Conservation (phyloP, 768 basidiomycete genomes). For the Podaxis sp. region DNA sequence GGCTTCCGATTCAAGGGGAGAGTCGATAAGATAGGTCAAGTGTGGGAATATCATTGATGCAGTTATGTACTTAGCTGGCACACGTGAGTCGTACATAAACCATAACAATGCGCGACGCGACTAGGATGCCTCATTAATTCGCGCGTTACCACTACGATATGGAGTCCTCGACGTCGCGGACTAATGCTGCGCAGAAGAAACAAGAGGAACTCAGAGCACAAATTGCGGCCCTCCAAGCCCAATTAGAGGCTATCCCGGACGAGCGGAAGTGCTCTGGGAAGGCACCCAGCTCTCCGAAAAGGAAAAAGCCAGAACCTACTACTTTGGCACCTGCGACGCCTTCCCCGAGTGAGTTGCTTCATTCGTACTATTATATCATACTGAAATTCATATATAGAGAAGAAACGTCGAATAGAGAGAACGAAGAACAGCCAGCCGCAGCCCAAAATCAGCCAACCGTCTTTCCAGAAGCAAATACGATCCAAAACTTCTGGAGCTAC, state of each 20-base stretch:
- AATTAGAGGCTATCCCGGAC: slow-evolving; percentile 43
- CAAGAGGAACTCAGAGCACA: slow-evolving; percentile 53
- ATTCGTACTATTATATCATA: not conserved
- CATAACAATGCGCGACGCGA: slow-evolving; percentile 21
- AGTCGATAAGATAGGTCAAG: slow-evolving; percentile 31
- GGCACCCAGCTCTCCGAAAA: slow-evolving; percentile 43
- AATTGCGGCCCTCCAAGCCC: slow-evolving; percentile 56
- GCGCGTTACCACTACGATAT: slow-evolving; percentile 30
- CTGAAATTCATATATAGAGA: slow-evolving; percentile 23
- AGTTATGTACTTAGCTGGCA: not conserved
- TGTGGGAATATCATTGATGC: not conserved
- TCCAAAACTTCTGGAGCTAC: slow-evolving; percentile 1
- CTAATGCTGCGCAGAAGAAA: slow-evolving; percentile 33
- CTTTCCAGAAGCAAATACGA: not conserved
- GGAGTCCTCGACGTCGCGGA: slow-evolving; percentile 54
- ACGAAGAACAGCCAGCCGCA: slow-evolving; percentile 13
- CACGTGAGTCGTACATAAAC: slow-evolving; percentile 5
- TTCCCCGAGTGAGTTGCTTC: slow-evolving; percentile 56
- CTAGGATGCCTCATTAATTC: not conserved
- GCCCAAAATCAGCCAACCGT: slow-evolving; percentile 6
- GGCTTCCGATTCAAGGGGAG: slow-evolving; percentile 7
- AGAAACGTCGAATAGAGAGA: slow-evolving; percentile 43
- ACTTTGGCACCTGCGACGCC: slow-evolving; percentile 60
- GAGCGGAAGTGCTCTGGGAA: slow-evolving; percentile 17
- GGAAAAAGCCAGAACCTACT: slow-evolving; percentile 39